These are phyloP conservation scores for Tuber microsphaerosporum DNA, from an alignment of 495 filamentous ascomycete species.

Conservation along the genomic window DNA sequence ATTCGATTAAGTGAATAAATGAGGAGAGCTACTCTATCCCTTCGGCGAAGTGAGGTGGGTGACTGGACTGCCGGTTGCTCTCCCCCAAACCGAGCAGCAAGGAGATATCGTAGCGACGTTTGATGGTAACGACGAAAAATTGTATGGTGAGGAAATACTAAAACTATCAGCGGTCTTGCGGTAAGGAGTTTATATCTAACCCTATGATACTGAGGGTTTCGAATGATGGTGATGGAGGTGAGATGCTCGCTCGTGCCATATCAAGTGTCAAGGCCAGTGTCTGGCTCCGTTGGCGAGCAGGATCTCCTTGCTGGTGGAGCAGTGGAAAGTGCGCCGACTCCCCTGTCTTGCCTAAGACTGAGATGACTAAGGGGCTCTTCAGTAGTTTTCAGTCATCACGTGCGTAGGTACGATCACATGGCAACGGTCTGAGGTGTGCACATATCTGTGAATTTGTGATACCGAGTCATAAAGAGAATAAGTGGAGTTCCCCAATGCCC, in stretches of 20 bases:
- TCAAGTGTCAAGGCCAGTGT: background rate
- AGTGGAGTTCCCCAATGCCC: no score
- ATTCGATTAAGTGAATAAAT: conserved; percentile 8
- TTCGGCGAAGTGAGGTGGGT: background rate
- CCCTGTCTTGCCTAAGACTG: no score
- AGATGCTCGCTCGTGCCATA: background rate
- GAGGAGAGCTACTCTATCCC: background rate
- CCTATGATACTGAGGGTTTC: background rate
- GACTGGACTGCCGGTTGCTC: background rate
- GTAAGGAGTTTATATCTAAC: background rate
- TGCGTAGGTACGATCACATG: no score
- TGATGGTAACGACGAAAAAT: background rate
- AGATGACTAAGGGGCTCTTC: no score
- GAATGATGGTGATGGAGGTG: background rate
- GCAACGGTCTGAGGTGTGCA: no score
- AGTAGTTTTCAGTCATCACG: no score
- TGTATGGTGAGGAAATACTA: background rate
- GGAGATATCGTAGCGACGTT: background rate
- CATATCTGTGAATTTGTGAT: no score
- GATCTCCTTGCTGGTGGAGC: no score
- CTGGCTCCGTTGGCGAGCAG: background rate
- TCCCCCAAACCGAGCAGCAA: background rate
- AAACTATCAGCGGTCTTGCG: background rate
- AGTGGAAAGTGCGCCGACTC: no score
- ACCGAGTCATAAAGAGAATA: no score